Percentiles rank a stretch among this genome's conserved stretches.
phyloP scores from a whole-genome alignment of 1,139 yeast genomes.

The Saccharomyces hybrid region DNA sequence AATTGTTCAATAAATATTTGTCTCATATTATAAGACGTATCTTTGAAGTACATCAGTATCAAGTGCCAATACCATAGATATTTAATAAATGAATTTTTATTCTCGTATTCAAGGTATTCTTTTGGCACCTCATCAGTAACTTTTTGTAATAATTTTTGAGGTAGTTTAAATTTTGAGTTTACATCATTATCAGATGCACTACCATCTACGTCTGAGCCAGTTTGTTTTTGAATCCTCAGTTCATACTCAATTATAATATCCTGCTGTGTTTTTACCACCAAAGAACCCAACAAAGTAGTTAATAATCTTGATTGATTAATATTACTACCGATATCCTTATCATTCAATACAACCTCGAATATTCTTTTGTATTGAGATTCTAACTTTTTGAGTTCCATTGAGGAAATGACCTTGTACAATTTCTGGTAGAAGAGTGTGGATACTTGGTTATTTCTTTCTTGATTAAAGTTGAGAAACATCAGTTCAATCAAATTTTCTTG shows the following conservation, averaged over 20 bases:
- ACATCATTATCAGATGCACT: conserved; percentile 15
- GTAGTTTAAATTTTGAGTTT: conserved; percentile 21
- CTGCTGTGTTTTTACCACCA: conserved; percentile 41
- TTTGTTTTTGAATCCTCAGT: conserved; percentile 32
- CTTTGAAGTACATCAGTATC: conserved; percentile 54
- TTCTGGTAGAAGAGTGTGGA: conserved; percentile 22
- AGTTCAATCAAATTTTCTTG: conserved; percentile 22
- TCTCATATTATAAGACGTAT: conserved; percentile 58
- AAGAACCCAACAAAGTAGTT: conserved; percentile 31
- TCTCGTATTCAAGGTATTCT: conserved; percentile 38
- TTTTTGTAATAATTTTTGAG: conserved; percentile 14
- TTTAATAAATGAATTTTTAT: conserved; percentile 32
- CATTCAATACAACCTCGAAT: conserved; percentile 6
- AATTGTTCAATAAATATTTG: conserved; percentile 53
- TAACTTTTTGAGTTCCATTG: conserved; percentile 10
- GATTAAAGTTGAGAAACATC: conserved; percentile 15
- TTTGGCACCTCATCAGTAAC: conserved; percentile 17
- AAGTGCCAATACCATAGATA: conserved; percentile 69
- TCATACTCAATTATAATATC: conserved; percentile 57
- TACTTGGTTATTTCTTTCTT: conserved; percentile 20
- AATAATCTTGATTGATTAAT: conserved; percentile 35
- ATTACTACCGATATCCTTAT: conserved; percentile 3
- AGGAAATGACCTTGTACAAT: conserved; percentile 15
- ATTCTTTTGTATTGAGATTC: conserved; percentile 17
- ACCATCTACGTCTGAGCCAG: conserved; percentile 21